Evolutionary conservation across 2,329 filamentous ascomycete genomes (phyloP).

Genomic region (Cryoendolithus antarcticus): DNA sequence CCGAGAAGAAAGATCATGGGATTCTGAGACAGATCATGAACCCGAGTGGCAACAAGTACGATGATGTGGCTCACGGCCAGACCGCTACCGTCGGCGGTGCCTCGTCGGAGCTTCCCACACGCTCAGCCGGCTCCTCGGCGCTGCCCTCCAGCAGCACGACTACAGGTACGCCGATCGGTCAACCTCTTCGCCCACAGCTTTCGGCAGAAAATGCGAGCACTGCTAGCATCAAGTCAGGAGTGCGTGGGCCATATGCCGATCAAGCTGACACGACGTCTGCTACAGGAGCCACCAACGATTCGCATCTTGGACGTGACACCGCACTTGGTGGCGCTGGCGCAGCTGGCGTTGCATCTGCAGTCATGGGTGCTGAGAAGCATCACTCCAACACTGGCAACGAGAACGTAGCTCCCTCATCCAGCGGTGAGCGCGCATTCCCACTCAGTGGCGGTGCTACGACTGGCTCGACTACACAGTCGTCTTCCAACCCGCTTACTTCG

Average conservation of each 20-base stretch:
- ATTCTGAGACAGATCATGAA: constrained; percentile 13
- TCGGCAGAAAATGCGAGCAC: constrained; percentile 15
- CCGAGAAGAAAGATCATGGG: constrained; percentile 9
- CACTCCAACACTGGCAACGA: neutral
- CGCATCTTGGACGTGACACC: neutral
- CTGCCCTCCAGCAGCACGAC: constrained; percentile 1
- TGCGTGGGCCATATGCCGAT: constrained; percentile 19
- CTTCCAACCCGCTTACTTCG: neutral
- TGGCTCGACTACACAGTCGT: neutral
- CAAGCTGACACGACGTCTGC: neutral
- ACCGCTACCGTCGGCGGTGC: constrained; percentile 6
- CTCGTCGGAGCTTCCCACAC: too few relatives aligned
- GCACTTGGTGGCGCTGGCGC: constrained; percentile 12
- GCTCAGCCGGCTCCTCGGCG: constrained; percentile 1
- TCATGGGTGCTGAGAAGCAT: neutral
- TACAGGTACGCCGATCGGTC: neutral
- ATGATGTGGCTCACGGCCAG: constrained; percentile 11
- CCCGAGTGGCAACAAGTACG: constrained; percentile 14
- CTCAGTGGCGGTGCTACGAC: neutral
- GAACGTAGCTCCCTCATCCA: neutral
- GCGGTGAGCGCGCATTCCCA: neutral
- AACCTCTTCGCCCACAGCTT: neutral
- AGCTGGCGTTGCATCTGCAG: constrained; percentile 2
- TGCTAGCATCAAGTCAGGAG: constrained; percentile 30
- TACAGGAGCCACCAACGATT: neutral